Conservation (phyloP, 805 yeast species). For the Torulaspora quercuum region DNA sequence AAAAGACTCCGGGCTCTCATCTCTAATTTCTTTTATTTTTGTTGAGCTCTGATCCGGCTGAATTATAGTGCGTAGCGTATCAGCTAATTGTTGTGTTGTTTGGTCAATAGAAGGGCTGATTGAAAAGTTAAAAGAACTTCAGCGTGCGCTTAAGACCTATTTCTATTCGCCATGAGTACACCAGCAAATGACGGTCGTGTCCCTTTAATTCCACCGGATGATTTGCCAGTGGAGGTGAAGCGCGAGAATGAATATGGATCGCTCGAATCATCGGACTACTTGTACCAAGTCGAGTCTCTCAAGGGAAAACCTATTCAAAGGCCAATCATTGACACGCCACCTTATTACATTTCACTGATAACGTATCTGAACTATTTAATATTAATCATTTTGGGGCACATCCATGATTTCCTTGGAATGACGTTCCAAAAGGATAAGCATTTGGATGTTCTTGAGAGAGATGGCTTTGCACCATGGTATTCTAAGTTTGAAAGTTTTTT, state of each 20-base stretch:
- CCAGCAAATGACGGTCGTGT: slow-evolving; percentile 28
- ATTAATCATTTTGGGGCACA: slow-evolving; percentile 82
- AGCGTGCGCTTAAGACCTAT: not conserved
- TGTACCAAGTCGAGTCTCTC: slow-evolving; percentile 59
- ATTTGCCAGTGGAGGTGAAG: slow-evolving; percentile 38
- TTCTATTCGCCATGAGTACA: slow-evolving; percentile 13
- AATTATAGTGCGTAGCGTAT: too few relatives aligned
- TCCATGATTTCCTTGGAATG: slow-evolving; percentile 84
- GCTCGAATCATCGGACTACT: slow-evolving; percentile 59
- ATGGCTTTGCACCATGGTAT: slow-evolving; percentile 95
- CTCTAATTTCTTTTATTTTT: not conserved
- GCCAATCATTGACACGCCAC: slow-evolving; percentile 79
- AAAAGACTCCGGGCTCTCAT: too few relatives aligned
- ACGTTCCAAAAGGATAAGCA: slow-evolving; percentile 64
- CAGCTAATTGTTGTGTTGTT: too few relatives aligned
- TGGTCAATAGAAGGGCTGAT: too few relatives aligned
- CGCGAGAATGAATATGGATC: slow-evolving; percentile 70
- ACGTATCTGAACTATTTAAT: slow-evolving; percentile 85
- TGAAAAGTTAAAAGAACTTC: slow-evolving; percentile 1
- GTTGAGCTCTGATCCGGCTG: not conserved
- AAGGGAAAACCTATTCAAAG: slow-evolving; percentile 53
- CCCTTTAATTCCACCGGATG: slow-evolving; percentile 38
- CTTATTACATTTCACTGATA: slow-evolving; percentile 69
- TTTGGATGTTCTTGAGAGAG: slow-evolving; percentile 62
- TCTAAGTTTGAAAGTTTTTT: slow-evolving; percentile 92